Percentiles rank a stretch among this genome's conserved stretches.
Evolutionary conservation across 2,329 filamentous ascomycete genomes (phyloP).

Genomic region (Gnomoniopsis sp.): DNA sequence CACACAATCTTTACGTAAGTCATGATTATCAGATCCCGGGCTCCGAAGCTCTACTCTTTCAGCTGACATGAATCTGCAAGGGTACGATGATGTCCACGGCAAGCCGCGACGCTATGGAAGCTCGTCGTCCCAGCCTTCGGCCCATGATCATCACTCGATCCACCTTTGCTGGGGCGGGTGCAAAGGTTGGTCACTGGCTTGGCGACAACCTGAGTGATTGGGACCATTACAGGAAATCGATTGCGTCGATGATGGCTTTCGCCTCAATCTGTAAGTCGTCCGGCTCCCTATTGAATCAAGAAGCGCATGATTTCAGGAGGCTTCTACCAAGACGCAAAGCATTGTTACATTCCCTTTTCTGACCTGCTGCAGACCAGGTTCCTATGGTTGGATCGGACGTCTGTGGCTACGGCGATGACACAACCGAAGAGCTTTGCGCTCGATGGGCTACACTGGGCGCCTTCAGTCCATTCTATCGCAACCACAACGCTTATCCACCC

Average conservation of each 20-base stretch:
- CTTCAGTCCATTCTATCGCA: slow-evolving; percentile 73
- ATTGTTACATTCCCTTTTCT: background rate
- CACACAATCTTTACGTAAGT: slow-evolving; percentile 12
- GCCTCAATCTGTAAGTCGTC: slow-evolving; percentile 45
- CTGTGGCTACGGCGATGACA: slow-evolving; percentile 70
- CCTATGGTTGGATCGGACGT: slow-evolving; percentile 71
- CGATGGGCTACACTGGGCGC: slow-evolving; percentile 74
- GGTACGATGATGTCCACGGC: slow-evolving; percentile 71
- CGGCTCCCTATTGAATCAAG: background rate
- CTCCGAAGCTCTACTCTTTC: background rate
- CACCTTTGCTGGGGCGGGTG: slow-evolving; percentile 70
- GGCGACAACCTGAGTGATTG: slow-evolving; percentile 56
- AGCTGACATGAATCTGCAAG: slow-evolving; percentile 42
- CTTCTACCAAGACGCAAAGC: too few species aligned
- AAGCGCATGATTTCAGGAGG: background rate
- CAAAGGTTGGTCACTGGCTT: slow-evolving; percentile 60
- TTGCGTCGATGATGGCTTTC: slow-evolving; percentile 58
- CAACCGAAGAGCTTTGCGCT: slow-evolving; percentile 66
- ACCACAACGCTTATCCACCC: slow-evolving; percentile 55
- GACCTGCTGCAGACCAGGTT: slow-evolving; percentile 45
- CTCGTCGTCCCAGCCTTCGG: slow-evolving; percentile 58
- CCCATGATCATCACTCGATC: slow-evolving; percentile 73
- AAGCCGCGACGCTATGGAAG: slow-evolving; percentile 63
- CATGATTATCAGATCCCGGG: background rate
- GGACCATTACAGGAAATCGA: slow-evolving; percentile 56